Conservation (phyloP, 2,329 filamentous ascomycete species). For the Fusarium stilboides region DNA sequence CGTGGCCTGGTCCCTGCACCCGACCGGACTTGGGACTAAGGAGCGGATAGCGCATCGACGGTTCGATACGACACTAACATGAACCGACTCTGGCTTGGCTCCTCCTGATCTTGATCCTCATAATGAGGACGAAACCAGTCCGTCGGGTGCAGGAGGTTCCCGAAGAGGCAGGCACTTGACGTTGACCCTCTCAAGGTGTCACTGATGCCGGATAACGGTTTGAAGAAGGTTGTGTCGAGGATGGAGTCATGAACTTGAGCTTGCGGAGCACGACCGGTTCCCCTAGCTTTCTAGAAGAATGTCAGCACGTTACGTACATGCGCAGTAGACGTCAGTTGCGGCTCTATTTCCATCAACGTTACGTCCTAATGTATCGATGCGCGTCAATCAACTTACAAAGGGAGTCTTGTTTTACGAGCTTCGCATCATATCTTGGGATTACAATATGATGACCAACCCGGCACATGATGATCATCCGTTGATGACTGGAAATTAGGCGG, state of each 20-base stretch:
- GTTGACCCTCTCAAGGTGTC: conserved; percentile 9
- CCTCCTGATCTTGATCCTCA: conserved; percentile 28
- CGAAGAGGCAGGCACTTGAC: conserved; percentile 25
- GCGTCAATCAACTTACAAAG: neutral
- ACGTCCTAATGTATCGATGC: neutral
- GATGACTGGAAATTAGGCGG: conserved; percentile 15
- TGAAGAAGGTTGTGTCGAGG: conserved; percentile 12
- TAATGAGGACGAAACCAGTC: conserved; percentile 30
- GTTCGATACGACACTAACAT: conserved; percentile 28
- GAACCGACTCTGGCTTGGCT: conserved; percentile 36
- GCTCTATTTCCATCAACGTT: neutral
- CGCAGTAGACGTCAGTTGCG: too few species aligned
- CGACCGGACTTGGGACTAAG: conserved; percentile 18
- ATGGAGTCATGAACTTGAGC: conserved; percentile 38
- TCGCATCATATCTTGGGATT: conserved; percentile 12
- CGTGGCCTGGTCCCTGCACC: conserved; percentile 38
- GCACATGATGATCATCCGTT: conserved; percentile 14
- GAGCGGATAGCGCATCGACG: conserved; percentile 34
- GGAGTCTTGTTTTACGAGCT: conserved; percentile 6
- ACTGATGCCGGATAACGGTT: conserved; percentile 4
- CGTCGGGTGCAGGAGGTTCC: conserved; percentile 32
- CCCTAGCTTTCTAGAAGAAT: conserved; percentile 2
- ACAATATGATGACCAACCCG: conserved; percentile 40
- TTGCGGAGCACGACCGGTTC: conserved; percentile 20
- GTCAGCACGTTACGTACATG: conserved; percentile 17